Evolutionary conservation across 108 stramenopile genomes (phyloP), one percentile per base, ranked within the genome.

Genomic region (Stephanodiscus minutulus): DNA sequence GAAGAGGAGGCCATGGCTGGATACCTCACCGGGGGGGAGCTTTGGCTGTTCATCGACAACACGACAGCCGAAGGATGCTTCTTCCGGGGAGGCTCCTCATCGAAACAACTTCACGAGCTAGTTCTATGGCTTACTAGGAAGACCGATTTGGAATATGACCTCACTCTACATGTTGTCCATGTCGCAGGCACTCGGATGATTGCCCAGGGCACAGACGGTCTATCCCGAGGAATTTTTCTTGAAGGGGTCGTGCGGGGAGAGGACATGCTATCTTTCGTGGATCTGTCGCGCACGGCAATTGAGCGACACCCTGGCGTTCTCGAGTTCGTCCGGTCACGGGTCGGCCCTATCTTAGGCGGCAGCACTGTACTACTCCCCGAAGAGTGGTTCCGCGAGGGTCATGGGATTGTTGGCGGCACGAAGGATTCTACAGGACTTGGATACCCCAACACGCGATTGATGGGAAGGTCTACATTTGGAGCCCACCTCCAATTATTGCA

Each of bases 41-140:
- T 86, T 5, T 86, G 72, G 35, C 13, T 86, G 5, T 83, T 83
- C 72, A 87, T 83, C 1, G 81, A 85, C 67, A 83, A 83, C 71
- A 66, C 66, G 6, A 71, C 66, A 7, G 72, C 76, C 1, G 81
- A 87, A 54, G 61, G 58, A 9, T 71, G 48, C 7, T 75, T 72
- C 24, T 46, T 31, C 21, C 67, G 68, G 31, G 82, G 82, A 0
- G 55, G 66, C 7, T 73, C 82, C 4, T 53, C 59, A 0, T 68
- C 64, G 9, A 56, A 61, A 27, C 59, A 35, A 17, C 53, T 77
- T 0, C 56, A 71, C 21, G 17, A 37, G 29, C 60, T 77, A 5
- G 41, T 74, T 17, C 15, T 66, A 29, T 15, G 65, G 28, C 20
- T 64, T 4, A n/a, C 10, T 27, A 44, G n/a, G n/a, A n/a, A 56